Base-by-base conservation (phyloP, 768 basidiomycete species). In the Candolleomyces aberdarensis region DNA sequence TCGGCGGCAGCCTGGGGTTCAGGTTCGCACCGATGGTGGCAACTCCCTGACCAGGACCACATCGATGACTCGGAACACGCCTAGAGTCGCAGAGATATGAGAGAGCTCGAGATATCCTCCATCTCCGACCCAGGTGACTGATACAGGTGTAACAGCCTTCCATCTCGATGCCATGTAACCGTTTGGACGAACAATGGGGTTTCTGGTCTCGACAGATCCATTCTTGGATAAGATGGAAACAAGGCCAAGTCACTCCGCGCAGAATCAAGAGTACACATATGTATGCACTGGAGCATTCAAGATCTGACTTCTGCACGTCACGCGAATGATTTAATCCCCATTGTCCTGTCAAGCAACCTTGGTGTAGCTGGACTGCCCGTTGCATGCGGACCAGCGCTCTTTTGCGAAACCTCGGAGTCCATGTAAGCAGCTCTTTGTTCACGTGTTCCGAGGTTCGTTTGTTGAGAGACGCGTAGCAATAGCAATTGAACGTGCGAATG, bases 141-240 rank as follows among this genome's bases (percentile, higher is more conserved):
- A 29, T 13, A 36, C 1, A 32, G 53, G 19, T 13, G 26, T 13
- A 19, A 19, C 31, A 32, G 15, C 13, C 56, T 14, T 39, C 19
- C 26, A 58, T 52, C 48, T 29, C 47, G 39, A 40, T 32, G 19
- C 48, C 57, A 49, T 58, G 39, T 56, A 56, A 56, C 54, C n/a
- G 31, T 41, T 56, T 60, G 41, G 59, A 60, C 53, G 59, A 60
- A 60, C 59, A 60, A 60, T 60, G 53, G 59, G 44, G 36, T 19
- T 43, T 39, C 36, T 36, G 19, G 54, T 40, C 17, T 39, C 39
- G 22, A 14, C 54, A 22, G 40, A 20, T 14, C 40, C 54, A 56
- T 56, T 56, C 54, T 19, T 40, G 31, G 26, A 22, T 15, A 53
- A 53, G 52, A 60, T 46, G 44, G 58, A 51, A 39, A 59, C 58